Evolutionary conservation across 192 early-diverging fungal species (phyloP).

Genomic region (Powellomyces hirtus): DNA sequence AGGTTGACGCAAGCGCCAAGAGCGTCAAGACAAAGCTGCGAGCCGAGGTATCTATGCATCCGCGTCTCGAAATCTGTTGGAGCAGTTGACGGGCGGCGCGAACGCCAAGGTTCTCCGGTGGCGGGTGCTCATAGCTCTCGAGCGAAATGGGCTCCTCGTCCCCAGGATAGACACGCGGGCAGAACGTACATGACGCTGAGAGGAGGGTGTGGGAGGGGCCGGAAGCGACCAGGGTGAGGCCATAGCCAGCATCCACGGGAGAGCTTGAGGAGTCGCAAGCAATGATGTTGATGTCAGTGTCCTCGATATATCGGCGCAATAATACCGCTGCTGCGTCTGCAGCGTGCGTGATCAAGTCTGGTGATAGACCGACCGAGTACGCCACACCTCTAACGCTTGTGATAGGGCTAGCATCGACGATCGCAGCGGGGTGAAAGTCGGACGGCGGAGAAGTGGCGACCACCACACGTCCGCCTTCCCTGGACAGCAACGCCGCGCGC

Average conservation of each 20-base stretch:
- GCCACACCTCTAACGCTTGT: not conserved
- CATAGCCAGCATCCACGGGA: not conserved
- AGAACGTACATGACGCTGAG: slow-evolving; percentile 8
- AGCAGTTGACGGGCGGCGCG: slow-evolving; percentile 73
- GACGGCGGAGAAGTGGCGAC: not conserved
- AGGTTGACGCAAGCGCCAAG: slow-evolving; percentile 64
- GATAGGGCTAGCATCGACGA: not conserved
- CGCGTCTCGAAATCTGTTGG: slow-evolving; percentile 77
- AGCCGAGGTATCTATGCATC: slow-evolving; percentile 81
- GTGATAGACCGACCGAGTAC: not conserved
- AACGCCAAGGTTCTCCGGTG: slow-evolving; percentile 86
- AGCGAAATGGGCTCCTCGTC: too few species aligned
- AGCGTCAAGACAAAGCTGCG: slow-evolving; percentile 84
- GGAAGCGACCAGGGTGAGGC: slow-evolving; percentile 2
- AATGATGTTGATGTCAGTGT: not conserved
- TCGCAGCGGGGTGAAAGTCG: not conserved
- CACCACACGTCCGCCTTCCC: not conserved
- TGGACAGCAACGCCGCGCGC: not conserved
- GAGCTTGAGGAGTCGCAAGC: too few species aligned
- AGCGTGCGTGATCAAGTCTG: not conserved
- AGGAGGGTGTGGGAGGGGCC: not conserved
- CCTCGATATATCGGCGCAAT: not conserved
- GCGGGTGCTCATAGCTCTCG: slow-evolving; percentile 34
- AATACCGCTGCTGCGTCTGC: not conserved
- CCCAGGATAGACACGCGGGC: not conserved